phyloP scores from a whole-genome alignment of 495 filamentous ascomycete genomes.

The Halenospora varia region DNA sequence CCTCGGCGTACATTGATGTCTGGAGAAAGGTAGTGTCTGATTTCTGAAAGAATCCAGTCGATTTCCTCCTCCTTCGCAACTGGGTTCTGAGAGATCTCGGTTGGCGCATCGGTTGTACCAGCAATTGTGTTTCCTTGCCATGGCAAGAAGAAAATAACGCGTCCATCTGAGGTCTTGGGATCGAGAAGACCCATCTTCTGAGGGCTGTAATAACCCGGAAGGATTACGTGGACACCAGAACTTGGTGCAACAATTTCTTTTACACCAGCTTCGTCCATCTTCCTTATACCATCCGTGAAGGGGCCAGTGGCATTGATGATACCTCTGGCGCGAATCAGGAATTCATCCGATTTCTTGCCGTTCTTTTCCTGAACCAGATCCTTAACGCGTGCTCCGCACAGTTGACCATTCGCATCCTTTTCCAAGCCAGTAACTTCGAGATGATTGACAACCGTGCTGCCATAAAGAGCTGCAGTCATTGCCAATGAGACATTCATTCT shows the following conservation, averaged over 20 bases:
- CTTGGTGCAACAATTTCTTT: conserved; percentile 91
- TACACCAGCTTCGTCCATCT: conserved; percentile 71
- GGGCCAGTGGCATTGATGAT: conserved; percentile 97
- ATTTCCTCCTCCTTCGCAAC: conserved; percentile 87
- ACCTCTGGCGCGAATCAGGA: conserved; percentile 80
- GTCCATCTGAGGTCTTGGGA: conserved; percentile 87
- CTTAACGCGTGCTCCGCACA: conserved; percentile 75
- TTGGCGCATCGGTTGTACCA: conserved; percentile 89
- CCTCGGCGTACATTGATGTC: conserved; percentile 92
- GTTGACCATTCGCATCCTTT: conserved; percentile 74
- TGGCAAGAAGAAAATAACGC: conserved; percentile 98
- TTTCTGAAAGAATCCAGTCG: conserved; percentile 91
- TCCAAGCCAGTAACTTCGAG: conserved; percentile 80
- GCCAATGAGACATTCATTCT: conserved; percentile 96
- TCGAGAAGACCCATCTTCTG: conserved; percentile 97
- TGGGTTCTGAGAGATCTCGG: conserved; percentile 76
- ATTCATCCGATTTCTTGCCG: conserved; percentile 47
- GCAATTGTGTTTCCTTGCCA: conserved; percentile 99
- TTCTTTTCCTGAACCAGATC: conserved; percentile 63
- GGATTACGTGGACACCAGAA: conserved; percentile 90
- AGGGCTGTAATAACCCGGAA: conserved; percentile 94
- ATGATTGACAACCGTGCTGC: conserved; percentile 89
- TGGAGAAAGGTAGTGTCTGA: conserved; percentile 83
- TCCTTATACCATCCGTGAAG: conserved; percentile 89
- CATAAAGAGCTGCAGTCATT: conserved; percentile 93